Evolutionary conservation across 2,329 filamentous ascomycete species (phyloP).

Genomic region (Rasamsonia emersonii): DNA sequence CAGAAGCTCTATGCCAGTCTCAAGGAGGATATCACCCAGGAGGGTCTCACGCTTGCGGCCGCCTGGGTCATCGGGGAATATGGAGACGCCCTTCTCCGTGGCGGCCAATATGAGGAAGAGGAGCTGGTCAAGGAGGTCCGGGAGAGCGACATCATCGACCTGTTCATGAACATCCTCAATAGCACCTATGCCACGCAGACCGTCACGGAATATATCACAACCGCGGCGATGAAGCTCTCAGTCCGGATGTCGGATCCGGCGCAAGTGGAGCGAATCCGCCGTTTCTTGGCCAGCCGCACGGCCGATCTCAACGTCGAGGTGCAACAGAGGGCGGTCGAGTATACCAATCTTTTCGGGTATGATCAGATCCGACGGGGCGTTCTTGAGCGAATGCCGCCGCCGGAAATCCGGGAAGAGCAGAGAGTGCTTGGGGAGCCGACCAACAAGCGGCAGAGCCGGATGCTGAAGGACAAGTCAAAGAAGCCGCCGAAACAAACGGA

Average conservation of each 20-base stretch:
- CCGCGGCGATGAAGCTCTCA: constrained; percentile 87
- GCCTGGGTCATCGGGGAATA: constrained; percentile 98
- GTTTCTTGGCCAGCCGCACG: constrained; percentile 67
- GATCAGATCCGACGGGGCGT: constrained; percentile 83
- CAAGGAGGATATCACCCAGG: constrained; percentile 95
- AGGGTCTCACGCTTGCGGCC: constrained; percentile 84
- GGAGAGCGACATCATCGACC: constrained; percentile 81
- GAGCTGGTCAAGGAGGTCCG: constrained; percentile 76
- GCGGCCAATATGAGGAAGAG: constrained; percentile 89
- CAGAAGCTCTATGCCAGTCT: constrained; percentile 87
- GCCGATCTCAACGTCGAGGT: constrained; percentile 90
- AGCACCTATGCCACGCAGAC: constrained; percentile 90
- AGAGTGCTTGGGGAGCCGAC: constrained; percentile 77
- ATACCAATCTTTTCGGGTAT: constrained; percentile 85
- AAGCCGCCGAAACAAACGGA: constrained; percentile 73
- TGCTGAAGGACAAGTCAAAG: constrained; percentile 65
- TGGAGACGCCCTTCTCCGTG: constrained; percentile 78
- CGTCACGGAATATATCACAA: constrained; percentile 92
- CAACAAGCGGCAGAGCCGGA: constrained; percentile 53
- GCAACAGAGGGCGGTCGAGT: constrained; percentile 92
- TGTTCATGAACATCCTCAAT: constrained; percentile 87
- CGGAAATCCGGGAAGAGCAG: constrained; percentile 93
- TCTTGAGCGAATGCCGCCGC: constrained; percentile 93
- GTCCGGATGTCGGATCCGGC: constrained; percentile 72
- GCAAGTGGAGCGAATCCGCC: constrained; percentile 79